Evolutionary conservation across 225 moss, liverwort and hornwort genomes (phyloP).

Genomic region (Asterella californica): DNA sequence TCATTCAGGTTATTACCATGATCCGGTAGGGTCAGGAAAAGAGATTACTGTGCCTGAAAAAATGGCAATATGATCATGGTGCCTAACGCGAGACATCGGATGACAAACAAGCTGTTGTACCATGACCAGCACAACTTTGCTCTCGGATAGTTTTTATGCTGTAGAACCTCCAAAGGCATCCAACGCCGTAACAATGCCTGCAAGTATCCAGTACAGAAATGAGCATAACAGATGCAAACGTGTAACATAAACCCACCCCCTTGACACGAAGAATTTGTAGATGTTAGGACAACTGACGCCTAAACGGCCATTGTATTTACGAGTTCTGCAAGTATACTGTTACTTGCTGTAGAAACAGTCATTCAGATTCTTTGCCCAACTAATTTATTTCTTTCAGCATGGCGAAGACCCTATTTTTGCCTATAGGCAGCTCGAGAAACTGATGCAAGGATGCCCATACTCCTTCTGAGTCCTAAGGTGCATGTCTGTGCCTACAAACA

Average conservation of each 20-base stretch:
- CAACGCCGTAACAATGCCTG: conserved; percentile 67
- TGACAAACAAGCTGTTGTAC: conserved; percentile 42
- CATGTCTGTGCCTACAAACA: neutral
- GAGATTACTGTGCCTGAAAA: conserved; percentile 47
- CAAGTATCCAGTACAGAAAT: neutral
- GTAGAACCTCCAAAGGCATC: conserved; percentile 57
- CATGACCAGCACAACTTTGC: conserved; percentile 57
- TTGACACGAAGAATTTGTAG: neutral
- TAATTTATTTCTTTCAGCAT: neutral
- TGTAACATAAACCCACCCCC: neutral
- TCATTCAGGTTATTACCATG: too few species aligned
- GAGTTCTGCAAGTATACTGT: neutral
- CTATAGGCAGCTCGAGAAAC: neutral
- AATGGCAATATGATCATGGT: conserved; percentile 54
- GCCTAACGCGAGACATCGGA: conserved; percentile 41
- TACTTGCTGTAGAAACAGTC: neutral
- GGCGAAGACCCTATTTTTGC: neutral
- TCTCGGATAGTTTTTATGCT: conserved; percentile 56
- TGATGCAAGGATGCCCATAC: neutral
- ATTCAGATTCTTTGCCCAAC: neutral
- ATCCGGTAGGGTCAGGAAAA: too few species aligned
- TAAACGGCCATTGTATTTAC: neutral
- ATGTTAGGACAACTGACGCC: neutral
- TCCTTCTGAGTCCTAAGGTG: neutral
- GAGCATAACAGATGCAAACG: neutral